Evolutionary conservation across 495 filamentous ascomycete species (phyloP).

Genomic region (Xylaria venustula): DNA sequence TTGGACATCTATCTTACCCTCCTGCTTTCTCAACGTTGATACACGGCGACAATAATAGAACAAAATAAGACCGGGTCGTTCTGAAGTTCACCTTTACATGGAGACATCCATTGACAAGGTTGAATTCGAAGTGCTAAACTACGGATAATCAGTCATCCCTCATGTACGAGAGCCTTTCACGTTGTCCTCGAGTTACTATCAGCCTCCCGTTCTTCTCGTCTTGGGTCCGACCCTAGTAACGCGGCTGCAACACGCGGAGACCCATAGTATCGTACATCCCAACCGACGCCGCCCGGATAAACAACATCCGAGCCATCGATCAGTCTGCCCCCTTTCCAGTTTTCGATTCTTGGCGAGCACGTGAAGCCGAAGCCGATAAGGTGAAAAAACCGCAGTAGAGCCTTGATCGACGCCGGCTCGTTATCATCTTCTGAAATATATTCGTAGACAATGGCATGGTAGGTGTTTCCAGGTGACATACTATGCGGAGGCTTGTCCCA

Average conservation of each 20-base stretch:
- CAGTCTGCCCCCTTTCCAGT: not conserved
- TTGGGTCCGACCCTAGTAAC: not conserved
- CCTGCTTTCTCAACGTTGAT: too few relatives aligned
- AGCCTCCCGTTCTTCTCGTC: not conserved
- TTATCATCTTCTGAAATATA: constrained; percentile 5
- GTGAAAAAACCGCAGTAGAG: constrained; percentile 3
- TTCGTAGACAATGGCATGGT: constrained; percentile 2
- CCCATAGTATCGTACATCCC: not conserved
- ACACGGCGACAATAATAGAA: too few relatives aligned
- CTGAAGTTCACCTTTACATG: too few relatives aligned
- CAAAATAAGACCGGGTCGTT: too few relatives aligned
- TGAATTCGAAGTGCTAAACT: too few relatives aligned
- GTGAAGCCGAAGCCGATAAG: constrained; percentile 4
- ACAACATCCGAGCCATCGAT: constrained; percentile 3
- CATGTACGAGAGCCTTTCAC: not conserved
- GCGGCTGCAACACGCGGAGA: not conserved
- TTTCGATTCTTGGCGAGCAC: constrained; percentile 7
- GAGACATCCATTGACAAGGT: too few relatives aligned
- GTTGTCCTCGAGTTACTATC: not conserved
- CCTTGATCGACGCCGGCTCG: not conserved
- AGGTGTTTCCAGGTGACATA: constrained; percentile 1
- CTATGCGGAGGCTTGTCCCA: not conserved
- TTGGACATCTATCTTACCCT: too few relatives aligned
- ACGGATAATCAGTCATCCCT: not conserved
- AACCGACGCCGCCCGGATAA: constrained; percentile 4